These are phyloP conservation scores for Trametes maxima DNA, from an alignment of 768 basidiomycete genomes.

Conservation along the genomic window DNA sequence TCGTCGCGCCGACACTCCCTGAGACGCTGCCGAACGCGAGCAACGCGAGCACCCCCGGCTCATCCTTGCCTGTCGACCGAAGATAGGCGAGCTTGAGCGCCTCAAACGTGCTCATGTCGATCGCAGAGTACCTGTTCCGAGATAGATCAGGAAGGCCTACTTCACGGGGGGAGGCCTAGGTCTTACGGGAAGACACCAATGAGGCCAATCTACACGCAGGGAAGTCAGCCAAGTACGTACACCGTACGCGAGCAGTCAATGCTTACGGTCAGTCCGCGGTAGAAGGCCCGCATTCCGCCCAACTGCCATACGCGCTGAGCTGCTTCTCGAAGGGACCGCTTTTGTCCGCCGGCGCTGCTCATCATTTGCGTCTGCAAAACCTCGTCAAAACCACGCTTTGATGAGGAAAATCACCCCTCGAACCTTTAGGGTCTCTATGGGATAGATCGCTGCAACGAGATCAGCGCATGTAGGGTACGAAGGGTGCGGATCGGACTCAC, in stretches of 20 bases:
- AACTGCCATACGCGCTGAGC: constrained; percentile 74
- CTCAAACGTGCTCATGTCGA: constrained; percentile 98
- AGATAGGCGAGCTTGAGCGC: constrained; percentile 91
- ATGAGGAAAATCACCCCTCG: no score
- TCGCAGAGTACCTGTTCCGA: constrained; percentile 77
- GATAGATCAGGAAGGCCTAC: not conserved
- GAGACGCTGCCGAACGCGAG: constrained; percentile 92
- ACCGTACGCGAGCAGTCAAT: constrained; percentile 9
- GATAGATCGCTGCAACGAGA: constrained; percentile 79
- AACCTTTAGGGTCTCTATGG: constrained; percentile 94
- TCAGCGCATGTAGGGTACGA: constrained; percentile 12
- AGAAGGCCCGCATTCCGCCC: constrained; percentile 83
- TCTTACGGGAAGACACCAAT: constrained; percentile 94
- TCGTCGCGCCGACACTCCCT: constrained; percentile 91
- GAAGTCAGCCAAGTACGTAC: constrained; percentile 18
- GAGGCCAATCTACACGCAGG: constrained; percentile 75
- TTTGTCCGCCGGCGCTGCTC: constrained; percentile 72
- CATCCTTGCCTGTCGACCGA: constrained; percentile 82
- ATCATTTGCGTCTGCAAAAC: constrained; percentile 85
- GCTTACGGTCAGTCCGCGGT: constrained; percentile 87
- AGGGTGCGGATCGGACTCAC: constrained; percentile 46
- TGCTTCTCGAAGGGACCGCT: constrained; percentile 60
- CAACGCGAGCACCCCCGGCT: constrained; percentile 85
- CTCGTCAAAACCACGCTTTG: not conserved
- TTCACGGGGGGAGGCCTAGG: not conserved